Base-by-base conservation (phyloP, 169 alveolate species). In the Prorocentrum cordatum region DNA sequence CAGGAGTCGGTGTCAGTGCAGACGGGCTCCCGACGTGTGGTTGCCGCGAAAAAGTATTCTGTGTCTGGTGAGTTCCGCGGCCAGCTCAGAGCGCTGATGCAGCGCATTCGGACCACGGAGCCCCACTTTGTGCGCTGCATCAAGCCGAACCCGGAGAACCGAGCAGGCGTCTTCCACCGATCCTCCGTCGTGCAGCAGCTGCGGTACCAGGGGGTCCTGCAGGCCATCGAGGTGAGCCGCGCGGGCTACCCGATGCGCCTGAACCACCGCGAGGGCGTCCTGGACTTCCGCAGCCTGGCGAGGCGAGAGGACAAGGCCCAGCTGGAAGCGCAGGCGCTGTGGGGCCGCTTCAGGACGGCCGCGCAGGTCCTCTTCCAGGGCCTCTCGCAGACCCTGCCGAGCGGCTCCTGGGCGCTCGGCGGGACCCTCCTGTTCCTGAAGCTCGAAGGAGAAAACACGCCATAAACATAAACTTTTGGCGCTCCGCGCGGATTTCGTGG, bases 231-330 rank as follows among this genome's bases (percentile, higher is more conserved):
- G 92, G 98, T 97, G 38, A 94, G 97, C 77, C 95, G 98, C 27
- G 97, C 98, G 24, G 98, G 99, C 12, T 97, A 96, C 94, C 97
- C 98, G 2, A 98, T 96, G 31, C 95, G 99, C 31, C 93, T 95
- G 82, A 92, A 96, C 10, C 97, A 97, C 91, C 83, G 91, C 32
- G 97, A 96, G 32, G 95, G 96, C 84, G 82, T 70, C 7, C 36
- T 33, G 42, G 82, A 58, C 32, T 50, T 29, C 27, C 32, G 27
- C 45, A 38, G 80, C 20, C 64, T 31, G 61, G 27, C 72, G 24
- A 54, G 29, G 27, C 64, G 64, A 10, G 58, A 36, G 0, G 54
- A 70, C 42, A 39, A 32, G 18, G 68, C 22, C 7, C 61, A 31
- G 10, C 47, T 58, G 31, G 86, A 58, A 24, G 20, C 67, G 12